A percentile compares a stretch with the other conserved stretches of the same genome.
These are phyloP conservation scores for Podaxis sp. DNA, from an alignment of 768 basidiomycete genomes.

Conservation along the genomic window DNA sequence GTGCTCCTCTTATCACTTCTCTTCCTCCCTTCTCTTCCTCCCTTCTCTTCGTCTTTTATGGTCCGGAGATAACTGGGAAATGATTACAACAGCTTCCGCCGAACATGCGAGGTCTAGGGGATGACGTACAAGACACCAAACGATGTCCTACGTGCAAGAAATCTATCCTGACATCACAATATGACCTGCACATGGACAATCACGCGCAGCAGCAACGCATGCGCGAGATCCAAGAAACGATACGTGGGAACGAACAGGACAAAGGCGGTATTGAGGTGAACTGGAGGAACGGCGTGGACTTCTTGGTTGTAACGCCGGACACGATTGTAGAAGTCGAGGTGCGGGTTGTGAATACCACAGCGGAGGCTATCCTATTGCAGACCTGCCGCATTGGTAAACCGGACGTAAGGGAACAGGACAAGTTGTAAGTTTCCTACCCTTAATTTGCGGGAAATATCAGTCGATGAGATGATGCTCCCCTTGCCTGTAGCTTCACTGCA, in stretches of 20 bases:
- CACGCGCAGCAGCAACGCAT: constrained; percentile 31
- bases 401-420: constrained; percentile 22
- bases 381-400: constrained; percentile 25
- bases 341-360: constrained; percentile 25
- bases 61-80: neutral
- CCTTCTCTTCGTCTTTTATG: neutral
- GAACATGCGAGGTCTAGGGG: neutral
- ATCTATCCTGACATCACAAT: constrained; percentile 22
- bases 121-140: constrained; percentile 10
- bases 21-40: neutral
- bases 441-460: neutral
- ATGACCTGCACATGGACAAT: constrained; percentile 28
- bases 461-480: neutral
- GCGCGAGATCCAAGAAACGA: constrained; percentile 29
- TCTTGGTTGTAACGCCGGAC: constrained; percentile 42
- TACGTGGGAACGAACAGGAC: constrained; percentile 44
- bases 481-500: constrained; percentile 30
- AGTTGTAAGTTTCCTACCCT: constrained; percentile 22
- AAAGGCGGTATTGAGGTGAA: constrained; percentile 46
- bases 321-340: constrained; percentile 28
- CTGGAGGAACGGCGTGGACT: constrained; percentile 41
- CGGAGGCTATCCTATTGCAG: constrained; percentile 21
- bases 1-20: neutral
- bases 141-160: constrained; percentile 27
- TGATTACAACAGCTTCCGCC: constrained; percentile 3